A percentile compares a stretch with the other conserved stretches of the same genome.
Evolutionary conservation across 257 asterid genomes (phyloP).

Genomic region (Buddleja alternifolia): DNA sequence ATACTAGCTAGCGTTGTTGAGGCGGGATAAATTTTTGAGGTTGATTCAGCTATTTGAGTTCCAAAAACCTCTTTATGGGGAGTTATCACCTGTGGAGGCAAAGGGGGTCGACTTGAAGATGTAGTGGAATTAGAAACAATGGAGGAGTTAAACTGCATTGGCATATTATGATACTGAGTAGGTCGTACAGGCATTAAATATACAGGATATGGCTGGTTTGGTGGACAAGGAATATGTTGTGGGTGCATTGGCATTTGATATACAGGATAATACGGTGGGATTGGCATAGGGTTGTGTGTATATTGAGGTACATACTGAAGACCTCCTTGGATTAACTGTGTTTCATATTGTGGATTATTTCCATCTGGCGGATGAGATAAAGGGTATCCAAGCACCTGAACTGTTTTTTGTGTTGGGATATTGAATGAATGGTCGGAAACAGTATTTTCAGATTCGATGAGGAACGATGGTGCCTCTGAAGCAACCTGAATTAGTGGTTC

Average conservation of each 20-base stretch:
- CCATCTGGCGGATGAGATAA: slow-evolving; percentile 56
- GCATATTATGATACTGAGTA: slow-evolving; percentile 54
- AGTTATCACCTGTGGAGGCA: slow-evolving; percentile 48
- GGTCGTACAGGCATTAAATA: slow-evolving; percentile 58
- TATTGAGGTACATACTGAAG: slow-evolving; percentile 59
- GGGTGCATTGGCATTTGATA: slow-evolving; percentile 70
- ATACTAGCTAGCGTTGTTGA: slow-evolving; percentile 36
- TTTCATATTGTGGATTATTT: slow-evolving; percentile 49
- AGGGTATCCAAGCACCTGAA: slow-evolving; percentile 52
- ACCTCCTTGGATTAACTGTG: slow-evolving; percentile 62
- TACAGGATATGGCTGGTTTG: slow-evolving; percentile 67
- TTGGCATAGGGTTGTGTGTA: slow-evolving; percentile 45
- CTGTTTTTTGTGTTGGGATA: slow-evolving; percentile 39
- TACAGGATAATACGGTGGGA: slow-evolving; percentile 62
- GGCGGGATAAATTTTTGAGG: slow-evolving; percentile 39
- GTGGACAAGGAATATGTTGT: slow-evolving; percentile 46
- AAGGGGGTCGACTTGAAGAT: slow-evolving; percentile 45
- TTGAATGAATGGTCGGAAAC: slow-evolving; percentile 39
- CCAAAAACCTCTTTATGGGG: slow-evolving; percentile 47
- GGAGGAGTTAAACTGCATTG: slow-evolving; percentile 25
- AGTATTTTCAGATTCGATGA: slow-evolving; percentile 38
- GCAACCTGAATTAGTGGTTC: slow-evolving; percentile 60
- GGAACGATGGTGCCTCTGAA: slow-evolving; percentile 44
- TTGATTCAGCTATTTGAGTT: slow-evolving; percentile 50
- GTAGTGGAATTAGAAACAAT: slow-evolving; percentile 36